Percentiles rank a stretch among this genome's conserved stretches.
Conservation (phyloP, 2,329 filamentous ascomycete genomes). For the Elsinoe fawcettii region DNA sequence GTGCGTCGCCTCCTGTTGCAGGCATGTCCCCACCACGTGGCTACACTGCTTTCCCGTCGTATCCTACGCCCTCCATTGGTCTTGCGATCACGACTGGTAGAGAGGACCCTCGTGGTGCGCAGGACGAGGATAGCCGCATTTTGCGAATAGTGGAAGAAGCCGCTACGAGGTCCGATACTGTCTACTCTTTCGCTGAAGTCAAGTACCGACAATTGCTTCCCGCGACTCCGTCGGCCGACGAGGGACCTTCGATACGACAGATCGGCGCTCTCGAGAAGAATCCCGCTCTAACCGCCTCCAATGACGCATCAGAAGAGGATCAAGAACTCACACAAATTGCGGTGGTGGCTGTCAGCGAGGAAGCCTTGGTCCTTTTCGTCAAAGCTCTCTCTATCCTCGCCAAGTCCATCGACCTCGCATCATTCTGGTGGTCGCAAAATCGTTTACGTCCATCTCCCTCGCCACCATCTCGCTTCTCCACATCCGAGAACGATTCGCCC, state of each 20-base stretch:
- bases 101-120: constrained; percentile 41
- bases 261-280: constrained; percentile 51
- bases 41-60: constrained; percentile 76
- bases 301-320: constrained; percentile 54
- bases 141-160: constrained; percentile 83
- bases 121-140: constrained; percentile 72
- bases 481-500: constrained; percentile 16
- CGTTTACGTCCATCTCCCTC: constrained; percentile 2
- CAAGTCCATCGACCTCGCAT: constrained; percentile 92
- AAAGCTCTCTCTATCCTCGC: constrained; percentile 85
- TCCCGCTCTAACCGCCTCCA: constrained; percentile 26
- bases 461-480: constrained; percentile 23
- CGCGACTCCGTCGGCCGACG: constrained; percentile 67
- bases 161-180: constrained; percentile 87
- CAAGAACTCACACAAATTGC: constrained; percentile 79
- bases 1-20: constrained; percentile 55
- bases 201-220: constrained; percentile 98
- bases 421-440: constrained; percentile 64
- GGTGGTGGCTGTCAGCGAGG: constrained; percentile 78
- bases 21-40: constrained; percentile 66
- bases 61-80: constrained; percentile 66
- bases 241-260: constrained; percentile 53
- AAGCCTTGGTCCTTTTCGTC: constrained; percentile 90
- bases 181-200: constrained; percentile 95
- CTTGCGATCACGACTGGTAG: constrained; percentile 55